These are phyloP conservation scores for Stephania yunnanensis DNA, from an alignment of 164 flowering plant species.

Conservation along the genomic window DNA sequence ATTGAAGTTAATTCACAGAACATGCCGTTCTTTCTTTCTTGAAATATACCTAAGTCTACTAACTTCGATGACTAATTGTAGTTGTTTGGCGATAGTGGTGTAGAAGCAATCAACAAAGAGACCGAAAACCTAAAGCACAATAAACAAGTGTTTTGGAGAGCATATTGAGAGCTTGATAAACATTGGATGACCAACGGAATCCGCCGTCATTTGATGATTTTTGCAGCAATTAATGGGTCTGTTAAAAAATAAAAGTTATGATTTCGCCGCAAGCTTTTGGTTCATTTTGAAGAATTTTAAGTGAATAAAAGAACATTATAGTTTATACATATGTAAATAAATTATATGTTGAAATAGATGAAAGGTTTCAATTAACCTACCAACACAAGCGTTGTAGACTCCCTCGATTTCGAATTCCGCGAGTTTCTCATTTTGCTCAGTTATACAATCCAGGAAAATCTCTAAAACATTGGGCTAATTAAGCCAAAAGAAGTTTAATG, in stretches of 20 bases:
- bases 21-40: too few species aligned
- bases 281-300: neutral
- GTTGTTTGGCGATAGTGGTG: too few species aligned
- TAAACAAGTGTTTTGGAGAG: too few species aligned
- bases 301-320: neutral
- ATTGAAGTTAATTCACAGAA: too few species aligned
- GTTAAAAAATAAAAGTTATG: conserved; percentile 5
- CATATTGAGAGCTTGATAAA: conserved; percentile 49
- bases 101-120: too few species aligned
- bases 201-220: conserved; percentile 54
- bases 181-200: conserved; percentile 68
- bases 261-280: too few species aligned
- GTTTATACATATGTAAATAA: neutral
- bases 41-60: too few species aligned
- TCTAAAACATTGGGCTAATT: conserved; percentile 86
- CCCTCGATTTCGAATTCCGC: conserved; percentile 87
- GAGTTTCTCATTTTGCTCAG: conserved; percentile 88
- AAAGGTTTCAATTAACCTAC: conserved; percentile 22
- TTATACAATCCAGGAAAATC: conserved; percentile 87
- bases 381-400: conserved; percentile 77
- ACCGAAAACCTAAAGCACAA: too few species aligned
- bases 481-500: conserved; percentile 1
- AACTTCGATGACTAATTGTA: too few species aligned
- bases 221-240: conserved; percentile 67
- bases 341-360: neutral